phyloP scores from a whole-genome alignment of 1,139 yeast species.

The Kluyveromyces sp. region DNA sequence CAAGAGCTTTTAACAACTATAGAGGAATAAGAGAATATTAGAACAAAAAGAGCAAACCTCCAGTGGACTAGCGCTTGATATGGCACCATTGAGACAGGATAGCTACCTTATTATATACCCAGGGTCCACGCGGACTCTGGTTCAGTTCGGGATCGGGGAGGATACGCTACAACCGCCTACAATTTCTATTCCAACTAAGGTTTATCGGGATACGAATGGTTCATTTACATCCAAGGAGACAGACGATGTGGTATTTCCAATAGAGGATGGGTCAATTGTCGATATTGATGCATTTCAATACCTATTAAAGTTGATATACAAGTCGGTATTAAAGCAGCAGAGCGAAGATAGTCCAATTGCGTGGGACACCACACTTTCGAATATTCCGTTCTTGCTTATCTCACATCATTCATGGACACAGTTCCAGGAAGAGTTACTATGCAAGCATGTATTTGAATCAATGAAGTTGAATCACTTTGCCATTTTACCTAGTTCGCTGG shows the following conservation, averaged over 20 bases:
- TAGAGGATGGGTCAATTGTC: slow-evolving; percentile 53
- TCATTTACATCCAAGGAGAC: slow-evolving; percentile 14
- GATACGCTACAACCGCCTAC: slow-evolving; percentile 66
- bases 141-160: slow-evolving; percentile 77
- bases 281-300: slow-evolving; percentile 66
- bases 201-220: slow-evolving; percentile 44
- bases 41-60: no score
- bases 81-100: slow-evolving; percentile 44
- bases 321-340: slow-evolving; percentile 38
- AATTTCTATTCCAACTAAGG: slow-evolving; percentile 65
- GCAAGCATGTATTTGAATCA: slow-evolving; percentile 69
- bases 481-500: slow-evolving; percentile 59
- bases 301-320: slow-evolving; percentile 53
- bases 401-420: slow-evolving; percentile 68
- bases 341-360: slow-evolving; percentile 40
- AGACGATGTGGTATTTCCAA: slow-evolving; percentile 41
- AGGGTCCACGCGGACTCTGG: slow-evolving; percentile 69
- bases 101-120: slow-evolving; percentile 57
- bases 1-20: no score
- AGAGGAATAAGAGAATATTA: no score
- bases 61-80: slow-evolving; percentile 8
- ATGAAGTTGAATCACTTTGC: slow-evolving; percentile 70
- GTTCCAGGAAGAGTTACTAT: slow-evolving; percentile 54
- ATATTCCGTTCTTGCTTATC: slow-evolving; percentile 51
- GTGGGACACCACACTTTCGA: slow-evolving; percentile 30